Percentiles rank a stretch among this genome's conserved stretches.
Evolutionary conservation across 345 rosid species (phyloP).

Genomic region (Atalantia buxifolia): DNA sequence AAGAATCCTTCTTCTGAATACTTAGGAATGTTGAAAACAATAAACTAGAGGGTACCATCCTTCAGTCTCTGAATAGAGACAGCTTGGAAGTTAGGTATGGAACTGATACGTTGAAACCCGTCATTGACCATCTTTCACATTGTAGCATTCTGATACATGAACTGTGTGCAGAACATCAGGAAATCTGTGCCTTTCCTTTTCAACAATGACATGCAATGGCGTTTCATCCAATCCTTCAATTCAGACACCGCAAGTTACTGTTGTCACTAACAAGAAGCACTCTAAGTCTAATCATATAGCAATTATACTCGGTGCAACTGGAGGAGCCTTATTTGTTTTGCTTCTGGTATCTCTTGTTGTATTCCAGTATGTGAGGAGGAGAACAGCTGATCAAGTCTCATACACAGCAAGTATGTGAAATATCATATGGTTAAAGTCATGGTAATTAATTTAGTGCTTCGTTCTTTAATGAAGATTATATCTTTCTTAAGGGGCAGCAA

Average conservation of each 20-base stretch:
- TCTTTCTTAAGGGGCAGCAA: conserved; percentile 39
- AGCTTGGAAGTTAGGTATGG: conserved; percentile 70
- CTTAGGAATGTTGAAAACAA: conserved; percentile 82
- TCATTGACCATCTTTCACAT: not conserved
- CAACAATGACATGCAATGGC: conserved; percentile 54
- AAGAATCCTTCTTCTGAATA: conserved; percentile 3
- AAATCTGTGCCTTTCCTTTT: conserved; percentile 74
- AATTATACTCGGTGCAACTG: conserved; percentile 53
- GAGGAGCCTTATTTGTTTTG: conserved; percentile 53
- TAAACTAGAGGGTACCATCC: conserved; percentile 68
- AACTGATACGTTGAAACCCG: not conserved
- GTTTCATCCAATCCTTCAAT: conserved; percentile 60
- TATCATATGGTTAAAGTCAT: not conserved
- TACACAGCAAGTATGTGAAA: conserved; percentile 45
- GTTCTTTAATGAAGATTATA: conserved; percentile 6
- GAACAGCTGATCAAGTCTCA: conserved; percentile 31
- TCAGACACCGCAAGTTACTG: conserved; percentile 77
- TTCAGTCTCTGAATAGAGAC: conserved; percentile 63
- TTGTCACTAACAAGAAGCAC: conserved; percentile 46
- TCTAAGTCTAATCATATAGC: conserved; percentile 31
- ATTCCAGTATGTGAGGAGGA: conserved; percentile 41
- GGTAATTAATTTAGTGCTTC: not conserved
- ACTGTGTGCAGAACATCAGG: conserved; percentile 59
- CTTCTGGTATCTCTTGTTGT: conserved; percentile 34
- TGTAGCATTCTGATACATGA: conserved; percentile 13